phyloP scores from a whole-genome alignment of 2,329 filamentous ascomycete genomes.

The Amesomyces nigricolor region DNA sequence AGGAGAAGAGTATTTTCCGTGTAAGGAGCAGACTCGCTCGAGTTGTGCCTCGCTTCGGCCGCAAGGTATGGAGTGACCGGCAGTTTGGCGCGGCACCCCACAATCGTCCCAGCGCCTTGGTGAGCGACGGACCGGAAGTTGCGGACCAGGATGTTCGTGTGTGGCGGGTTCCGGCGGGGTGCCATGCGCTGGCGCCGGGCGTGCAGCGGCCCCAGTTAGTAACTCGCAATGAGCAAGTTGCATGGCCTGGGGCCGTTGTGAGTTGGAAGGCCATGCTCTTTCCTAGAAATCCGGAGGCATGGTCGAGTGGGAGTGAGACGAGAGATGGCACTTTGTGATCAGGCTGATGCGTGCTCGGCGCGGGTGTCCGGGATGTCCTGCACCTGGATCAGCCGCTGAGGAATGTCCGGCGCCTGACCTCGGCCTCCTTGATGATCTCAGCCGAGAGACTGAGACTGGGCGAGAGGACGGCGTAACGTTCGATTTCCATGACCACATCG shows the following conservation, averaged over 20 bases:
- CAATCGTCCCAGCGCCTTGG: not conserved
- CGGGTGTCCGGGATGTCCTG: conserved; percentile 2
- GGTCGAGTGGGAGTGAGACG: conserved; percentile 11
- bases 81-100: not conserved
- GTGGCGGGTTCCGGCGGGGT: conserved; percentile 7
- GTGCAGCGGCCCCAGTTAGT: conserved; percentile 19
- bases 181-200: conserved; percentile 6
- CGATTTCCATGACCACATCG: conserved; percentile 69
- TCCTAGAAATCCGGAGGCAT: conserved; percentile 24
- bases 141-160: not conserved
- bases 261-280: conserved; percentile 5
- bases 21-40: no score
- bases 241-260: conserved; percentile 15
- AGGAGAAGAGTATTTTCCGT: no score
- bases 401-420: conserved; percentile 62
- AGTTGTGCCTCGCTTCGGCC: no score
- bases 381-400: conserved; percentile 42
- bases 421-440: conserved; percentile 76
- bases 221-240: conserved; percentile 20
- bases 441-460: conserved; percentile 71
- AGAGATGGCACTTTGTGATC: conserved; percentile 12
- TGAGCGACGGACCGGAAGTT: not conserved
- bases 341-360: conserved; percentile 11
- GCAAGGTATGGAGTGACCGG: no score
- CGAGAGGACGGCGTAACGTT: conserved; percentile 67